These are phyloP conservation scores for Rhizopogon sp. DNA, from an alignment of 768 basidiomycete species.

Conservation along the genomic window DNA sequence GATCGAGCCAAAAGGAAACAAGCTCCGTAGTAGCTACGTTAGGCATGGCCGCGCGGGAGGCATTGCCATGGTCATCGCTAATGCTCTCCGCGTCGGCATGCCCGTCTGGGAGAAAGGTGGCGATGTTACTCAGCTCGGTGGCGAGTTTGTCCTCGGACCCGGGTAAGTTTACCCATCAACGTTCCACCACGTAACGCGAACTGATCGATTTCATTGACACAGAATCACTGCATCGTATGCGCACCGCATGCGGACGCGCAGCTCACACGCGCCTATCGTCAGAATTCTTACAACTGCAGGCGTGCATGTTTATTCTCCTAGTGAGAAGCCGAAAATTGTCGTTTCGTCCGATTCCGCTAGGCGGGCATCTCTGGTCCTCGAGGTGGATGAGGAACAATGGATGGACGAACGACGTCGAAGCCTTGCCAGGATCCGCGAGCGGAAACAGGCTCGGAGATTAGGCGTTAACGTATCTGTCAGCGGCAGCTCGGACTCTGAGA, in stretches of 20 bases:
- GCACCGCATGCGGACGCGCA: constrained; percentile 79
- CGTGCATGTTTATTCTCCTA: constrained; percentile 17
- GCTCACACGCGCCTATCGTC: constrained; percentile 69
- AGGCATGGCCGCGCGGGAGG: constrained; percentile 62
- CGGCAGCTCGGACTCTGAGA: constrained; percentile 4
- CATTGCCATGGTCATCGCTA: constrained; percentile 67
- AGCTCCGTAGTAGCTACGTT: constrained; percentile 54
- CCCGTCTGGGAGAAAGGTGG: constrained; percentile 80
- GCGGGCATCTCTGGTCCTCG: constrained; percentile 2
- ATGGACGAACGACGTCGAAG: constrained; percentile 31
- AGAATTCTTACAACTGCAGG: constrained; percentile 66
- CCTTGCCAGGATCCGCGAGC: constrained; percentile 25
- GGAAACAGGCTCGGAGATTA: constrained; percentile 27
- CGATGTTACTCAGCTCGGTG: constrained; percentile 75
- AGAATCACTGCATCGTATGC: constrained; percentile 69
- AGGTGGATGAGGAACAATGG: constrained; percentile 27
- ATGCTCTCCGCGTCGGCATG: constrained; percentile 71
- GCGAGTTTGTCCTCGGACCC: constrained; percentile 78
- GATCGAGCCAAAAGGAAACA: constrained; percentile 35
- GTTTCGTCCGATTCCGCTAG: constrained; percentile 1
- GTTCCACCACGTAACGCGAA: not conserved
- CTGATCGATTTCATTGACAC: not conserved
- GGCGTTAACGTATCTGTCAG: constrained; percentile 19
- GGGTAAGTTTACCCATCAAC: constrained; percentile 45
- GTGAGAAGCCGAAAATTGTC: constrained; percentile 13